These are phyloP conservation scores for Santalum album DNA, from an alignment of 164 flowering plant genomes.

Conservation along the genomic window DNA sequence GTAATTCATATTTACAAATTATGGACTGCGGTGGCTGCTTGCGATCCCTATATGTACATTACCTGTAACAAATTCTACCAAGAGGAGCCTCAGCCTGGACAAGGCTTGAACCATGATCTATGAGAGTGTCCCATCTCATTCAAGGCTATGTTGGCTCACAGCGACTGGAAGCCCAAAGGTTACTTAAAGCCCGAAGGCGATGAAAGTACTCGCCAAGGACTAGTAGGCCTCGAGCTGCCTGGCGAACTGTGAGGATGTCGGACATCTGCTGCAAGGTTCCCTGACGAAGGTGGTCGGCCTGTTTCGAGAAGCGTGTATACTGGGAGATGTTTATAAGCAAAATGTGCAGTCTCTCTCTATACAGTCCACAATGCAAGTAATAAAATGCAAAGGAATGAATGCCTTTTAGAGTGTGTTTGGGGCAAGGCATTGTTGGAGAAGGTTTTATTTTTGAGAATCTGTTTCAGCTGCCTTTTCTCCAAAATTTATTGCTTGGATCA, in stretches of 20 bases:
- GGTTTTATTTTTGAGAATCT: no score
- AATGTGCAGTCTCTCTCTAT: no score
- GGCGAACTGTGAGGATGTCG: conserved; percentile 62
- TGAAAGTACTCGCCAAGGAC: conserved; percentile 82
- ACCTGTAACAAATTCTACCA: no score
- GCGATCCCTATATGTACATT: conserved; percentile 1
- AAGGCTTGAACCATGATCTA: background rate
- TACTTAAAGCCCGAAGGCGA: conserved; percentile 68
- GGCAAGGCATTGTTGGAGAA: no score
- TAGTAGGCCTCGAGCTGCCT: conserved; percentile 74
- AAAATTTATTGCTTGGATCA: no score
- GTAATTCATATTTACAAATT: conserved; percentile 14
- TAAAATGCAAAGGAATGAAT: no score
- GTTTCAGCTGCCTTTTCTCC: no score
- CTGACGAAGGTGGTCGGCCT: conserved; percentile 87
- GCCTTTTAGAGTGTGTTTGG: no score
- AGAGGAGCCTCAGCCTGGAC: no score
- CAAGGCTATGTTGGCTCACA: background rate
- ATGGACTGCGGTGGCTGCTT: conserved; percentile 10
- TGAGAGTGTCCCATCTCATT: conserved; percentile 1
- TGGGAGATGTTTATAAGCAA: no score
- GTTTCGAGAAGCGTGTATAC: conserved; percentile 5
- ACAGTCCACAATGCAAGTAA: no score
- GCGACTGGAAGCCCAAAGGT: conserved; percentile 66
- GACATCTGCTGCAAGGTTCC: conserved; percentile 65